Base-by-base conservation (phyloP, 176 grass and related monocot genomes). In the Oryza meyeriana region DNA sequence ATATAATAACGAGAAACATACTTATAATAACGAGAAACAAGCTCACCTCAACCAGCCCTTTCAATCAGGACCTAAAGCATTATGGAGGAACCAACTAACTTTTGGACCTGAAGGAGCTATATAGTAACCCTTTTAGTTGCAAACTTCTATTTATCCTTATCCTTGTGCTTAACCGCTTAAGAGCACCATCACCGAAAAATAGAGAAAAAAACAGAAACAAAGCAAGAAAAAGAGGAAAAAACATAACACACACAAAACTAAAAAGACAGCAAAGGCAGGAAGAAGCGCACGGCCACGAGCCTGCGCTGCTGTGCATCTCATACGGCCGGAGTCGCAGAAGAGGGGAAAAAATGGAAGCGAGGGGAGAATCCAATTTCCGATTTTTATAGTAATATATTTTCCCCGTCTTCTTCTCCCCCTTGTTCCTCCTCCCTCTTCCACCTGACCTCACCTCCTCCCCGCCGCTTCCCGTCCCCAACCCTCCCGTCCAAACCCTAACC, bases 401-500 rank as follows among this genome's bases (percentile, higher is more conserved):
- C 32, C 20, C 65, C 62, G n/a, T 52, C 61, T 27, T 63, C 25
- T 30, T 52, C 63, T 79, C 76, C 33, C 30, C 48, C 48, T 61
- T 10, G 47, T n/a, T 59, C 55, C 55, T 25, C 22, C 22, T 12
- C 40, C 13, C 0, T 0, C 16, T 5, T 5, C n/a, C 45, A 41
- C 32, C 65, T 57, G n/a, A n/a, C 24, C n/a, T 34, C 48, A 8
- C 18, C 35, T n/a, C n/a, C 80, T 72, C 80, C 32, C 69, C 80
- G 69, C 80, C 80, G 80, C 80, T 82, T 61, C 80, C 50, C 55
- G 7, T 45, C 67, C 30, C 44, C 18, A 20, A 10, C 66, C n/a
- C 10, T 20, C 39, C n/a, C n/a, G n/a, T n/a, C n/a, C 61, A 66
- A 66, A 75, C 81, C 81, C 71, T 83, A 83, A 75, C 81, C 71